A percentile compares a stretch with the other conserved stretches of the same genome.
These are phyloP conservation scores for Prunus fruticosa DNA, from an alignment of 306 rosid genomes.

Conservation along the genomic window DNA sequence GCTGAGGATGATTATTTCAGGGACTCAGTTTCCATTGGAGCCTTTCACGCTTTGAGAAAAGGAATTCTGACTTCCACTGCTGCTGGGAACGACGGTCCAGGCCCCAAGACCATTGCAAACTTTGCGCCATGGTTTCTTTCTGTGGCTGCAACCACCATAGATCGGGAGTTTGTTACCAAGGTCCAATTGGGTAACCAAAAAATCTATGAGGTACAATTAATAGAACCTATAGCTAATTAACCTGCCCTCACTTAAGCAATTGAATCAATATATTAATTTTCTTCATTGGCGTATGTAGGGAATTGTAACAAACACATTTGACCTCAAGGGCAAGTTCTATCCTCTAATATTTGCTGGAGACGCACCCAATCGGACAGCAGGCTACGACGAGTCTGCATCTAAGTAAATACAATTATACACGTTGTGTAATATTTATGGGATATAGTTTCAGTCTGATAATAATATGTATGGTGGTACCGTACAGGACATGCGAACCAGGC, in stretches of 20 bases:
- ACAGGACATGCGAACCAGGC: not conserved
- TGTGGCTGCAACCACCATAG: not conserved
- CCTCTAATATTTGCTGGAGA: constrained; percentile 45
- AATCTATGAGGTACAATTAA: constrained; percentile 8
- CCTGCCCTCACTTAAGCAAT: not conserved
- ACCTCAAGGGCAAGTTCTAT: constrained; percentile 22
- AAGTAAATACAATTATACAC: constrained; percentile 28
- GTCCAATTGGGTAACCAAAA: constrained; percentile 10
- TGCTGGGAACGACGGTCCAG: constrained; percentile 38
- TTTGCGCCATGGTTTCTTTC: not conserved
- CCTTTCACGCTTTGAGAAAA: constrained; percentile 49
- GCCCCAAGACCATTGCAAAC: not conserved
- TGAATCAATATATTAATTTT: not conserved
- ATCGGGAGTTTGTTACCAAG: not conserved
- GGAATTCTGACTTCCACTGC: constrained; percentile 44
- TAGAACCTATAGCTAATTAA: not conserved
- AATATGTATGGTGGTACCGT: too few species aligned
- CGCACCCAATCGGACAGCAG: constrained; percentile 30
- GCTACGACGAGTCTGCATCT: not conserved
- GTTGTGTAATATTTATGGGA: too few species aligned
- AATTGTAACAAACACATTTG: constrained; percentile 37
- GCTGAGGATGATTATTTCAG: constrained; percentile 12
- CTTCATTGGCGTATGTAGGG: constrained; percentile 31
- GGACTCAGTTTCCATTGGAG: constrained; percentile 29
- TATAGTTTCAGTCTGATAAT: too few species aligned